Conservation (phyloP, 75 land plant genomes). For the Cryptomeria japonica region DNA sequence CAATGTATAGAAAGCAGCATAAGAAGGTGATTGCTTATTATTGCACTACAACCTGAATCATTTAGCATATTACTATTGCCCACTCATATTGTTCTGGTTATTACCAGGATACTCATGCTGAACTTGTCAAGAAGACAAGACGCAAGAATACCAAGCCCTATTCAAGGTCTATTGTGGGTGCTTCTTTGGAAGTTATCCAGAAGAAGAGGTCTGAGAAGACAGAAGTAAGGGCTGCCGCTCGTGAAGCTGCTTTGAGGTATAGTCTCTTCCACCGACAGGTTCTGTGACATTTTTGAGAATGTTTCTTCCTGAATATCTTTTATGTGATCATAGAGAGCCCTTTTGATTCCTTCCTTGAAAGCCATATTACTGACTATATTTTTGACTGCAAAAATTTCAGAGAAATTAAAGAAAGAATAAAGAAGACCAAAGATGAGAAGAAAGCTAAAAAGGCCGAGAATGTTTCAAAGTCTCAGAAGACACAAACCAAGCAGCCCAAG, state of each 20-base stretch:
- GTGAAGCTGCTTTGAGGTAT: conserved; percentile 85
- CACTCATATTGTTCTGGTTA: neutral
- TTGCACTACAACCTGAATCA: neutral
- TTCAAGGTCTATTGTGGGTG: conserved; percentile 88
- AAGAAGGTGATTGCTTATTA: conserved; percentile 55
- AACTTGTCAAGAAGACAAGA: conserved; percentile 76
- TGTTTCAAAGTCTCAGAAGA: conserved; percentile 51
- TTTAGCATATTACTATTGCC: neutral
- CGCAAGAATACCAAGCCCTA: conserved; percentile 68
- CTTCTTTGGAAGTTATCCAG: conserved; percentile 87
- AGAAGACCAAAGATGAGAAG: conserved; percentile 87
- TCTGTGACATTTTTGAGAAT: neutral
- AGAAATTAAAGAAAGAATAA: conserved; percentile 82
- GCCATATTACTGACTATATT: neutral
- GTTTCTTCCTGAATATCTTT: neutral
- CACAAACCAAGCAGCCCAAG: conserved; percentile 42
- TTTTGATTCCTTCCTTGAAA: neutral
- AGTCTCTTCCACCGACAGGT: neutral
- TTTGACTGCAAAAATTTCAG: conserved; percentile 20
- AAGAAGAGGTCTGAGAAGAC: conserved; percentile 80
- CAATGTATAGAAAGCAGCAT: conserved; percentile 72
- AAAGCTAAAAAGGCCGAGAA: conserved; percentile 81
- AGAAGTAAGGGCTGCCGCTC: conserved; percentile 84
- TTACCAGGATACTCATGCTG: conserved; percentile 66
- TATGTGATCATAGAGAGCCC: neutral